These are phyloP conservation scores for Candida vaughaniae DNA, from an alignment of 805 yeast species.

Conservation along the genomic window DNA sequence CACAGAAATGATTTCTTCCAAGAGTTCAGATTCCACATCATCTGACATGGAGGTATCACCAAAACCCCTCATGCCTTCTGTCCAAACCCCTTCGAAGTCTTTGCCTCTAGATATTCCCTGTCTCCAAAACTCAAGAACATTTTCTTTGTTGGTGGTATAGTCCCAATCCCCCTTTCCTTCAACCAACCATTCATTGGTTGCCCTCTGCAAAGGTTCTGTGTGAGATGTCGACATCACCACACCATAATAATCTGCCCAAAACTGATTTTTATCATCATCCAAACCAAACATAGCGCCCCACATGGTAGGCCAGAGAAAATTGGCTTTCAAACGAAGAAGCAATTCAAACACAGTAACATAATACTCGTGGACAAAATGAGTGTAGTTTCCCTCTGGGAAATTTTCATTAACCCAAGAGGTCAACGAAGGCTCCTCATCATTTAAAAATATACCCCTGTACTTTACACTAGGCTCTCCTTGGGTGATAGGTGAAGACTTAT, in stretches of 20 bases:
- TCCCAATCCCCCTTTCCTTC: constrained; percentile 18
- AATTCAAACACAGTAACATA: constrained; percentile 14
- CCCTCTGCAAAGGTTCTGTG: constrained; percentile 19
- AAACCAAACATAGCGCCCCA: constrained; percentile 18
- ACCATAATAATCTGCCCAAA: constrained; percentile 19
- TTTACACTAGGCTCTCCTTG: constrained; percentile 18
- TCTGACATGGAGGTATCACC: constrained; percentile 18
- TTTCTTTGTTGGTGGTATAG: constrained; percentile 16
- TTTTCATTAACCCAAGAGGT: constrained; percentile 16
- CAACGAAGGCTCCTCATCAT: constrained; percentile 19
- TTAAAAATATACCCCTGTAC: constrained; percentile 17
- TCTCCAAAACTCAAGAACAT: constrained; percentile 16
- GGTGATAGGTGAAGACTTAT: constrained; percentile 3
- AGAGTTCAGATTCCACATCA: constrained; percentile 14
- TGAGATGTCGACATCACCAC: constrained; percentile 20
- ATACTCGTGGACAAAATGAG: constrained; percentile 17
- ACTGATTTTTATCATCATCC: constrained; percentile 17
- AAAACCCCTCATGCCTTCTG: constrained; percentile 18
- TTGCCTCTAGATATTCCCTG: constrained; percentile 17
- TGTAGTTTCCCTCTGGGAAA: constrained; percentile 13
- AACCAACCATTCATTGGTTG: constrained; percentile 16
- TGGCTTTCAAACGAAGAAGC: constrained; percentile 16
- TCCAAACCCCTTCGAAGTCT: constrained; percentile 17
- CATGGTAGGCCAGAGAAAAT: constrained; percentile 19
- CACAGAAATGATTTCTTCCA: constrained; percentile 15